Percentiles rank a stretch among this genome's conserved stretches.
These are phyloP conservation scores for Cucumis hystrix DNA, from an alignment of 306 rosid genomes.

Conservation along the genomic window DNA sequence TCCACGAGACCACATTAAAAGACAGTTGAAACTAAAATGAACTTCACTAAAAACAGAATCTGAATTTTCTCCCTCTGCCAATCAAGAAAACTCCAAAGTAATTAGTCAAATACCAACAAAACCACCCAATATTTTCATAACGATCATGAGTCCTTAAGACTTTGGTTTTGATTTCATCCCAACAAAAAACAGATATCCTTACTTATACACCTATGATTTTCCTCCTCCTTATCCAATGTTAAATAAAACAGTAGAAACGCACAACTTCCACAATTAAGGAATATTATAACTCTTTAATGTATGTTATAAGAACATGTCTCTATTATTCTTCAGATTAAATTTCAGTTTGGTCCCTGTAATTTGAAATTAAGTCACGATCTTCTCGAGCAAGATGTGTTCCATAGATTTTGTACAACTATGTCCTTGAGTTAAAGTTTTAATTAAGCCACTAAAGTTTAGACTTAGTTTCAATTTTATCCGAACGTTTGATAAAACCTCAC, in stretches of 20 bases:
- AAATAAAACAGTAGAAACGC: neutral
- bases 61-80: neutral
- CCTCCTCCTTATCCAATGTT: neutral
- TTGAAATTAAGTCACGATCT: neutral
- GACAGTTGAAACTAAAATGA: neutral
- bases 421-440: neutral
- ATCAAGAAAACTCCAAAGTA: neutral
- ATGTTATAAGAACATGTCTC: neutral
- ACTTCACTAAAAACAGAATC: no score
- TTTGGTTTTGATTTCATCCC: neutral
- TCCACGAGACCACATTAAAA: conserved; percentile 2
- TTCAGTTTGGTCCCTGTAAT: neutral
- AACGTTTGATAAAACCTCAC: neutral
- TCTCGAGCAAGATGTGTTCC: no score
- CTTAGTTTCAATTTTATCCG: neutral
- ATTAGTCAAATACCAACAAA: neutral
- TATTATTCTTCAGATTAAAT: neutral
- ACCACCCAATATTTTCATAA: neutral
- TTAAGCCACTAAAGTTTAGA: neutral
- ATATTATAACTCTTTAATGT: neutral
- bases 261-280: neutral
- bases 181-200: neutral
- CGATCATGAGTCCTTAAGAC: neutral
- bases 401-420: no score
- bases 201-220: neutral